Evolutionary conservation across 352 stramenopile species (phyloP), one percentile per base, ranked within the genome.

Genomic region (Vaucheria bursata): DNA sequence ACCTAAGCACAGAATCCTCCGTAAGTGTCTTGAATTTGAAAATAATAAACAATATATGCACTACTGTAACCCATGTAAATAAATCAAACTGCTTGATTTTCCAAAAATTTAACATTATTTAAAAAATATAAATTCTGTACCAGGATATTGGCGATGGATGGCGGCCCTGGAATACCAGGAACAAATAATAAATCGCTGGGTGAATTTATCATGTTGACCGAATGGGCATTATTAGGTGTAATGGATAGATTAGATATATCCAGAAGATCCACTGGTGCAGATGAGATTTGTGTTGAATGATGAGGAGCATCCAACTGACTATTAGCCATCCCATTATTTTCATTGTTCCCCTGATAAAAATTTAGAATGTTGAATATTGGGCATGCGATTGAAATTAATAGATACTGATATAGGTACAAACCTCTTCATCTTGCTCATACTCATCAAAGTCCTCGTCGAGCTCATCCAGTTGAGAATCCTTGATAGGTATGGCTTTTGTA

Each of bases 1-100:
- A 97, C 90, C 36, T 96, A 88, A 0, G 90, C 88, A 87, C 96
- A n/a, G n/a, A n/a, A n/a, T n/a, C n/a, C n/a, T n/a, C n/a, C n/a
- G n/a, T n/a, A n/a, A n/a, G n/a, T n/a, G n/a, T n/a, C n/a, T n/a
- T n/a, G 96, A 68, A 89, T 90, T 78, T 91, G 87, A 29, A 18
- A 6, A 1, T 32, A 8, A 0, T 25, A 29, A 69, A 33, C 59
- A 33, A 33, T 33, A 59, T 5, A 80, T 18, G 49, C 70, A 35
- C 34, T 8, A 8, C 8, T 35, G 40, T 4, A 25, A 33, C 29
- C 33, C 7, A 8, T 69, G 36, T 74, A 8, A 32, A 25, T 34
- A 25, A 4, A 66, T 25, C 31, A 76, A 33, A 4, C 6, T 6
- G 71, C 12, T n/a, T 45, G 71, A 5, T 73, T 31, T 34, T 45